These are phyloP conservation scores for Gonapodya prolifera DNA, from an alignment of 192 early-diverging fungal genomes.

Conservation along the genomic window DNA sequence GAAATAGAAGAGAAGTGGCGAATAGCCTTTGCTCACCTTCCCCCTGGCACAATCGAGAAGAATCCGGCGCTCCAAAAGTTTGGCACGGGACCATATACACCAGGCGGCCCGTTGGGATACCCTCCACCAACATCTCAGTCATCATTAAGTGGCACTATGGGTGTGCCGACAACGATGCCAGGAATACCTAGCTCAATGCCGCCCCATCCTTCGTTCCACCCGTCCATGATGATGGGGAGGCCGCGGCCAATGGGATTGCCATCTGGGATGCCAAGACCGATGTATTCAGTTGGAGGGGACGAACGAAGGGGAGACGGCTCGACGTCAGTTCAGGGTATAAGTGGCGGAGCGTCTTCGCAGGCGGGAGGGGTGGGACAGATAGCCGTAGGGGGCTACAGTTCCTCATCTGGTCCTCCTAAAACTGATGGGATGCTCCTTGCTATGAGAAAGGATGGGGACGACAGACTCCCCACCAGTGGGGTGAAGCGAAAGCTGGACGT, in stretches of 20 bases:
- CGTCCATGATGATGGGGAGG: background rate
- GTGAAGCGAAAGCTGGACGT: background rate
- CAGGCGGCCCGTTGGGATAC: background rate
- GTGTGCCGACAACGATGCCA: background rate
- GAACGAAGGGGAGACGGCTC: background rate
- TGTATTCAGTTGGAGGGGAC: background rate
- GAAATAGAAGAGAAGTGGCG: background rate
- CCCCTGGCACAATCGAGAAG: background rate
- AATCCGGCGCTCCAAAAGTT: background rate
- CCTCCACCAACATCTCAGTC: background rate
- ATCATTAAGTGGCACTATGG: background rate
- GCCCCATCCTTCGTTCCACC: background rate
- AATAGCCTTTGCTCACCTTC: background rate
- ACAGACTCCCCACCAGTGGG: background rate
- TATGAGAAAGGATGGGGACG: background rate
- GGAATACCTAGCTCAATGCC: background rate
- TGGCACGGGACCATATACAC: background rate
- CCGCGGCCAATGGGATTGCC: background rate
- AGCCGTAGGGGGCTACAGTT: background rate
- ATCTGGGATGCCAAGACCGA: background rate
- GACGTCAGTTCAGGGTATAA: too few relatives aligned
- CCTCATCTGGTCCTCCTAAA: background rate
- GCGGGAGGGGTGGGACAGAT: background rate
- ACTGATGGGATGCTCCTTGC: background rate
- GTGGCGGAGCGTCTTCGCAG: background rate